Evolutionary conservation across 2,329 filamentous ascomycete species (phyloP).

Genomic region (Amauroascus niger): DNA sequence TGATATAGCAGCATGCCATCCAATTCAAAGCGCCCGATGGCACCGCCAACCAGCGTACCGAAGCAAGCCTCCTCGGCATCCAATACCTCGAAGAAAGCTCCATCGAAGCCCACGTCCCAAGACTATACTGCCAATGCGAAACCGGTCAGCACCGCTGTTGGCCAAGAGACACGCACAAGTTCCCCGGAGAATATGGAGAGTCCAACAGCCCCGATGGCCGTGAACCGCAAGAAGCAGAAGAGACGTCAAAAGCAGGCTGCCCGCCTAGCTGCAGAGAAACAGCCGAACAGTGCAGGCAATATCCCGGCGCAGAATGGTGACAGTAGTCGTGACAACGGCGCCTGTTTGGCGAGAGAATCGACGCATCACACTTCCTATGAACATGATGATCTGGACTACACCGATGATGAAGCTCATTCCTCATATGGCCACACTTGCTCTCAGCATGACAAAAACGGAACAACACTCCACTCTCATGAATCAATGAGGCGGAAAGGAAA

Average conservation of each 20-base stretch:
- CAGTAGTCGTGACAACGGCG: constrained; percentile 7
- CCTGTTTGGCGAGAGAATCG: constrained; percentile 25
- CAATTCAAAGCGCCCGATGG: constrained; percentile 18
- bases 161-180: constrained; percentile 24
- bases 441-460: constrained; percentile 20
- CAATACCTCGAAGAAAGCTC: constrained; percentile 10
- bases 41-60: constrained; percentile 11
- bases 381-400: constrained; percentile 45
- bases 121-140: constrained; percentile 9
- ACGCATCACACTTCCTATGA: constrained; percentile 10
- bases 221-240: constrained; percentile 94
- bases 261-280: constrained; percentile 52
- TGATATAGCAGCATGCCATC: constrained; percentile 17
- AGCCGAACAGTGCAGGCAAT: constrained; percentile 26
- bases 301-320: constrained; percentile 30
- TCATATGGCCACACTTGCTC: constrained; percentile 24
- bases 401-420: constrained; percentile 42
- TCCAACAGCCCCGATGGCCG: constrained; percentile 22
- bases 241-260: constrained; percentile 74
- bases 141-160: not conserved
- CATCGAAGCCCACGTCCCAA: constrained; percentile 3
- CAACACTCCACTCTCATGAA: constrained; percentile 18
- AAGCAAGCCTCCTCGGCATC: constrained; percentile 9
- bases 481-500: constrained; percentile 29
- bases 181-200: constrained; percentile 12